Percentiles rank a stretch among this genome's conserved stretches.
Conservation (phyloP, 139 green algal genomes). For the Chlamydomonas incerta region DNA sequence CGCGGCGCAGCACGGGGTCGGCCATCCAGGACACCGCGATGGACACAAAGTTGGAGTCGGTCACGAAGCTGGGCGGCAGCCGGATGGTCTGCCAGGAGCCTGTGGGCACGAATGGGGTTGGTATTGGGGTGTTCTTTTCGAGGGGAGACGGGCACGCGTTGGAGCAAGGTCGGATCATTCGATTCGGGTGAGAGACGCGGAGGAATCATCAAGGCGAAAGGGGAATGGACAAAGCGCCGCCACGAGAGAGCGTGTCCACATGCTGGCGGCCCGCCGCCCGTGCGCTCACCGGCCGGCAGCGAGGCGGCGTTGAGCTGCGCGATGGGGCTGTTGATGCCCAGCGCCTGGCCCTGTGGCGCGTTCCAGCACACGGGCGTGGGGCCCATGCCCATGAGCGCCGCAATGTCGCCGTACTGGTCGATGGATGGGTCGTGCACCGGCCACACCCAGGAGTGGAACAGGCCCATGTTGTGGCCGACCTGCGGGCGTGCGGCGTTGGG, state of each 20-base stretch:
- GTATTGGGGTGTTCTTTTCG: too few species aligned
- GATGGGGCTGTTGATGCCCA: background rate
- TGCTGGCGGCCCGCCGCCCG: background rate
- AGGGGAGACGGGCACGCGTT: too few species aligned
- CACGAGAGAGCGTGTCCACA: too few species aligned
- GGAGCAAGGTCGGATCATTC: too few species aligned
- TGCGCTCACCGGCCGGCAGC: background rate
- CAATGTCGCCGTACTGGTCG: slow-evolving; percentile 1
- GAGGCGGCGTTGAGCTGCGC: background rate
- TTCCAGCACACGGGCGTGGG: slow-evolving; percentile 1
- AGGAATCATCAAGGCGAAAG: too few species aligned
- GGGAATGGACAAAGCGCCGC: too few species aligned
- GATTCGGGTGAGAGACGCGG: too few species aligned
- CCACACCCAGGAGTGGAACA: background rate
- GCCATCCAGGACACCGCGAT: background rate
- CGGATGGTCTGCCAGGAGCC: background rate
- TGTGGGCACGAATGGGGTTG: background rate
- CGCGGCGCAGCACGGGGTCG: background rate
- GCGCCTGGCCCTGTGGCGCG: background rate
- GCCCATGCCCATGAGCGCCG: background rate
- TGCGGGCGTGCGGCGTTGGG: too few species aligned
- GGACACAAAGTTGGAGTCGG: background rate
- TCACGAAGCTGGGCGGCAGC: background rate
- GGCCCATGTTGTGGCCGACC: slow-evolving; percentile 19
- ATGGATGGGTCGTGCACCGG: background rate